Evolutionary conservation across 106 monocot species (phyloP).

Genomic region (Agapanthus africanus): DNA sequence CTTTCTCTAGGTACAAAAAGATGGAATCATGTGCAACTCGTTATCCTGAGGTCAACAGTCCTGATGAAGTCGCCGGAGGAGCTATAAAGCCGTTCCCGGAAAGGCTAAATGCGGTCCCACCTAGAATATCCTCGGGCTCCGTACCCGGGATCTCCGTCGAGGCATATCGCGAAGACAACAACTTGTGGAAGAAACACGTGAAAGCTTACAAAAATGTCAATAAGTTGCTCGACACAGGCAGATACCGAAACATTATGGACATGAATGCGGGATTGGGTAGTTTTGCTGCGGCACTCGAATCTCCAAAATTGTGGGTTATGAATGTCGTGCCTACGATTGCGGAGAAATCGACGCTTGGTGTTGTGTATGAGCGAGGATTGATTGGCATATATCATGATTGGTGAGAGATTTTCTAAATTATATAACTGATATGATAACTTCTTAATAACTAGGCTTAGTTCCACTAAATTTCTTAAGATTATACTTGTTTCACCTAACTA

Average conservation of each 20-base stretch:
- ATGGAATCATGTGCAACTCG: constrained; percentile 27
- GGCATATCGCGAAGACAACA: constrained; percentile 16
- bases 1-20: constrained; percentile 23
- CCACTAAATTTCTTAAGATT: too few relatives aligned
- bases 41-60: constrained; percentile 23
- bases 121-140: constrained; percentile 20
- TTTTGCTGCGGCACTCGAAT: constrained; percentile 26
- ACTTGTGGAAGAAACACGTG: constrained; percentile 23
- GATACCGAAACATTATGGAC: constrained; percentile 27
- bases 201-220: constrained; percentile 24
- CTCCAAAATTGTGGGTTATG: constrained; percentile 27
- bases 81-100: constrained; percentile 19
- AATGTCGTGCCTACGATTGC: constrained; percentile 27
- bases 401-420: too few relatives aligned
- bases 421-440: too few relatives aligned
- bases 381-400: constrained; percentile 34
- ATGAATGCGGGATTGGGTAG: constrained; percentile 26
- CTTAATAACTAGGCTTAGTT: too few relatives aligned
- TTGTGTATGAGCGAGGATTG: constrained; percentile 26
- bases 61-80: constrained; percentile 27
- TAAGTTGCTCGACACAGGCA: constrained; percentile 20
- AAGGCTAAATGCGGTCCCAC: constrained; percentile 21
- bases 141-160: constrained; percentile 11
- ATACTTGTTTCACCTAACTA: too few relatives aligned
- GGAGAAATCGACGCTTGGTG: constrained; percentile 19